These are phyloP conservation scores for Xylaria arbuscula DNA, from an alignment of 2,329 filamentous ascomycete species.

Conservation along the genomic window DNA sequence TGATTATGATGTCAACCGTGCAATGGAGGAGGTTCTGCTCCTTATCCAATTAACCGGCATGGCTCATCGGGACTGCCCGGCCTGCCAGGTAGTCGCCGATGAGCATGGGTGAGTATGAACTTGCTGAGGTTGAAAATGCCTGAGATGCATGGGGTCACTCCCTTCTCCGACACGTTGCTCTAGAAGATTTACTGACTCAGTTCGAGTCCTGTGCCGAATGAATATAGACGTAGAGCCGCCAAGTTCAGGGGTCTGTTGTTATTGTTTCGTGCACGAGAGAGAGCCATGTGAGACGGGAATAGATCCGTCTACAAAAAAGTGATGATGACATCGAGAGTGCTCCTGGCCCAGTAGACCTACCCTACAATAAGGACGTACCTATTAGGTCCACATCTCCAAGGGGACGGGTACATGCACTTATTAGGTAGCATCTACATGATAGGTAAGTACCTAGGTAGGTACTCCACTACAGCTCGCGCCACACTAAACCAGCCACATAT, in stretches of 20 bases:
- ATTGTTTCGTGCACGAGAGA: no score
- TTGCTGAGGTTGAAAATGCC: background rate
- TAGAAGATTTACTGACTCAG: background rate
- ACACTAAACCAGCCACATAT: constrained; percentile 6
- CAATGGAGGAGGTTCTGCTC: background rate
- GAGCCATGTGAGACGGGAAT: no score
- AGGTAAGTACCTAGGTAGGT: background rate
- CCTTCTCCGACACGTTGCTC: background rate
- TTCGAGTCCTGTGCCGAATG: constrained; percentile 1
- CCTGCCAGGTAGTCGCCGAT: background rate
- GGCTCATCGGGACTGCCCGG: no score
- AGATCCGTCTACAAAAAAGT: no score
- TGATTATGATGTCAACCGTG: constrained; percentile 29
- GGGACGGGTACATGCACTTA: background rate
- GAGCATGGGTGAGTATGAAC: background rate
- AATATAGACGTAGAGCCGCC: background rate
- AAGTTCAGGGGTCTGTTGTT: no score
- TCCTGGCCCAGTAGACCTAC: no score
- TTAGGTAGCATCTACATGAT: background rate
- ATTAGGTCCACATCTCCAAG: no score
- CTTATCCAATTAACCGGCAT: background rate
- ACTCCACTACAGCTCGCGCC: constrained; percentile 33
- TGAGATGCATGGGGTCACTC: background rate
- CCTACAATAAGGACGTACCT: no score
- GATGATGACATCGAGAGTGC: no score